Evolutionary conservation across 306 rosid genomes (phyloP), one percentile per base, ranked within the genome.

Genomic region (Ceratonia siliqua): DNA sequence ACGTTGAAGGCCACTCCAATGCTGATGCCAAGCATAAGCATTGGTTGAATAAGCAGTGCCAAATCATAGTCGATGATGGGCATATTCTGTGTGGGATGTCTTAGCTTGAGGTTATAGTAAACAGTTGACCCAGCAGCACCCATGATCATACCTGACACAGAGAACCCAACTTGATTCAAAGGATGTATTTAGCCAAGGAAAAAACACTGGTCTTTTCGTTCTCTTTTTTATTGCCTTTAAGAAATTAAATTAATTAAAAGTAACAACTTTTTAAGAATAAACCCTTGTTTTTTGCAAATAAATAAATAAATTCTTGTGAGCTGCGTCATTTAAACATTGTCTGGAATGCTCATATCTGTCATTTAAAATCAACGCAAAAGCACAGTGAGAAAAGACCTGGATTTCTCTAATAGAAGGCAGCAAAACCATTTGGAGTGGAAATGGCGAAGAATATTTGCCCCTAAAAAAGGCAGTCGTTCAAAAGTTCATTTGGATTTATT

Each of bases 21-120:
- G 75, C 96, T 90, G 25, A 89, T 89, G 57, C 95, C 95, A 43
- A 87, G 70, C 92, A 90, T 83, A 55, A 90, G 91, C 96, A 88
- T 90, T 2, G 93, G 96, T 67, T 88, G 93, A 58, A 90, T 75
- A 8, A 88, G 87, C 7, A 90, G 75, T 0, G 85, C 89, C 87
- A 90, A 82, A 80, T 90, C 92, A 67, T 90, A 90, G 77, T 88
- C 93, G 7, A 88, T 90, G 62, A 90, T 88, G 42, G 92, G 91
- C 77, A 83, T 55, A 39, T 86, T 81, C 36, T 82, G 41, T 0
- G 83, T 84, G 0, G 93, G 92, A 78, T 88, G 93, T 81, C 89
- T 90, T 27, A 62, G 68, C 75, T 77, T 83, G 28, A 88, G 89
- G 65, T 90, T 90, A 53, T 77, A 90, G 78, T 79, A 82, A 22